Percentiles rank a stretch among this genome's conserved stretches.
These are phyloP conservation scores for Fusarium circinatum DNA, from an alignment of 2,329 filamentous ascomycete species.

Conservation along the genomic window DNA sequence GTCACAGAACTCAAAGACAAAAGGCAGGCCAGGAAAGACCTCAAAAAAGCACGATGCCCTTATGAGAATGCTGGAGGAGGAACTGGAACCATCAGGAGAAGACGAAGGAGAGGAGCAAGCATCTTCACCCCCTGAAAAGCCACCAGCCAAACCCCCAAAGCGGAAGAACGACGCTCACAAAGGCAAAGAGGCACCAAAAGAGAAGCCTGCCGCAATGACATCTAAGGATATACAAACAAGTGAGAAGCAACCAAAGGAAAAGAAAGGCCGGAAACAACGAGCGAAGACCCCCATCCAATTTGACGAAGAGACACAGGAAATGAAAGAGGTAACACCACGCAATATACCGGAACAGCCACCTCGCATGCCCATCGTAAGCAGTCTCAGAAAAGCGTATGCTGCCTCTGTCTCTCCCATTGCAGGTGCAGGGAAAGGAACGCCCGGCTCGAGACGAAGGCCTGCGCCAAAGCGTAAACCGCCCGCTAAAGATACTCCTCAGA, in stretches of 20 bases:
- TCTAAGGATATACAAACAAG: neutral
- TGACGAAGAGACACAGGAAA: conserved; percentile 45
- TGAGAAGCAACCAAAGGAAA: conserved; percentile 6
- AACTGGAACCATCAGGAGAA: neutral
- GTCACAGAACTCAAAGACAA: neutral
- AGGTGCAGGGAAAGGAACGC: conserved; percentile 16
- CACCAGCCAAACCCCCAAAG: neutral
- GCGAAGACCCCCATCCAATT: conserved; percentile 50
- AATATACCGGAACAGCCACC: neutral
- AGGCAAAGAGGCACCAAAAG: neutral
- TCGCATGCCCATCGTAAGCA: conserved; percentile 25
- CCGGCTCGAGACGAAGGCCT: conserved; percentile 3
- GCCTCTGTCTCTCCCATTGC: conserved; percentile 25
- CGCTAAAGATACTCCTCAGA: neutral
- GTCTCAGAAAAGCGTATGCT: conserved; percentile 23
- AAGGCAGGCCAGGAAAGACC: neutral
- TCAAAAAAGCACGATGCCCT: neutral
- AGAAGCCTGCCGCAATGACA: neutral
- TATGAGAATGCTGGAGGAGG: neutral
- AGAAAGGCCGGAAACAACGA: conserved; percentile 47
- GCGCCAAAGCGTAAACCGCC: neutral
- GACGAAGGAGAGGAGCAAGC: neutral
- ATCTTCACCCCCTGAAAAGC: neutral
- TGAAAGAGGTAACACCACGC: conserved; percentile 26
- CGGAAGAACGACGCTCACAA: neutral